phyloP scores from a whole-genome alignment of 345 rosid species.

The Durio zibethinus region DNA sequence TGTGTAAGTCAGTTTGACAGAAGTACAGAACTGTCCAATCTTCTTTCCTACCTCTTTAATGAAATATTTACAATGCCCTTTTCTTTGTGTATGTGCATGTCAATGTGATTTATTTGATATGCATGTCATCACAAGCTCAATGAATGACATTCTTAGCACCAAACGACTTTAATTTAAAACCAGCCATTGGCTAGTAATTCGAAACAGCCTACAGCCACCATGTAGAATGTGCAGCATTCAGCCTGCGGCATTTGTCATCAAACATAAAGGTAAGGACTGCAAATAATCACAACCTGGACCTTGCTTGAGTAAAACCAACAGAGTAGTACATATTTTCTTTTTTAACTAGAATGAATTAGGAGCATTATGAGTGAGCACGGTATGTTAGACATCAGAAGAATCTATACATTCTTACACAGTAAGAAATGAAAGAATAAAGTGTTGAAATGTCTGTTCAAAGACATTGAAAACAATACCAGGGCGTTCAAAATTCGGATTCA shows the following conservation, averaged over 20 bases:
- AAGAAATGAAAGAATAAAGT: neutral
- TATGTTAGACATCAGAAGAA: neutral
- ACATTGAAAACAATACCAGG: neutral
- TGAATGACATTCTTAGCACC: neutral
- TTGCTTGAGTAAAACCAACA: neutral
- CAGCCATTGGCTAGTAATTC: neutral
- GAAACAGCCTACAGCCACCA: slow-evolving; percentile 1
- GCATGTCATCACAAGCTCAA: neutral
- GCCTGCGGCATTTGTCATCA: neutral
- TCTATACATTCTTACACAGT: neutral
- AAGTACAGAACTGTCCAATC: neutral
- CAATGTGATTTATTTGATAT: neutral
- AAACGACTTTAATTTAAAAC: neutral
- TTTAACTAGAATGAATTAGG: neutral
- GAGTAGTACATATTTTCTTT: neutral
- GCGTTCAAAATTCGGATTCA: neutral
- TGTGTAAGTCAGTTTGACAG: neutral
- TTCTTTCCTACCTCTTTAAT: neutral
- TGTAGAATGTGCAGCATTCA: neutral
- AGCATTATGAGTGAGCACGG: neutral
- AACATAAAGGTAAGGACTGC: neutral
- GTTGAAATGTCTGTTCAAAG: neutral
- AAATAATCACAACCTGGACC: neutral
- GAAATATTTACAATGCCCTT: neutral
- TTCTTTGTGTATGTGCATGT: neutral